Percentiles rank a stretch among this genome's conserved stretches.
Conservation (phyloP, 257 asterid species). For the Agastache rugosa region DNA sequence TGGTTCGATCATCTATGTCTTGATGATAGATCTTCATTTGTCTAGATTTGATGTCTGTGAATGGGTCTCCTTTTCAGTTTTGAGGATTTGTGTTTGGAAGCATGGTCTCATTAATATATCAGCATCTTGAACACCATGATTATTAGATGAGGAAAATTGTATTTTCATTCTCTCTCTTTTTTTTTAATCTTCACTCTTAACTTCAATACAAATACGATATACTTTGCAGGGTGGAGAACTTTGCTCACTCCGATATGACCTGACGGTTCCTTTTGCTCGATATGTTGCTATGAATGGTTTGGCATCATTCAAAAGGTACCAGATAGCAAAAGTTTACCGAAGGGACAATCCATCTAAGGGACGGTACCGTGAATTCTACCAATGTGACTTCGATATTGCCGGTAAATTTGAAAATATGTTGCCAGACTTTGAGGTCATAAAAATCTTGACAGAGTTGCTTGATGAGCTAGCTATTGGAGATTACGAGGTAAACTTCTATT, state of each 20-base stretch:
- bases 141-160: not conserved
- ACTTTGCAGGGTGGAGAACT: conserved; percentile 95
- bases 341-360: conserved; percentile 99
- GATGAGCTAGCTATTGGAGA: conserved; percentile 90
- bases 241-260: conserved; percentile 94
- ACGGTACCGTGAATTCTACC: conserved; percentile 95
- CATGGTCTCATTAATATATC: not conserved
- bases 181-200: not conserved
- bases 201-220: conserved; percentile 8
- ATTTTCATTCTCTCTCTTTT: too few relatives aligned
- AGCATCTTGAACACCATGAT: not conserved
- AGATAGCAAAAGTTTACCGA: conserved; percentile 93
- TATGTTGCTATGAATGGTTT: conserved; percentile 90
- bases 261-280: conserved; percentile 95
- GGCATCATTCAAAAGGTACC: conserved; percentile 90
- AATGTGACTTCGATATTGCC: conserved; percentile 94
- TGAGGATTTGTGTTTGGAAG: not conserved
- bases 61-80: conserved; percentile 13
- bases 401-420: conserved; percentile 96
- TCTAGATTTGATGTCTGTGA: not conserved
- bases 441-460: conserved; percentile 84
- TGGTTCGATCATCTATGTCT: conserved; percentile 4
- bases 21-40: conserved; percentile 21
- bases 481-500: conserved; percentile 65
- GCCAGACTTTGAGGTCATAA: conserved; percentile 91